Evolutionary conservation across 306 rosid species (phyloP), one percentile per base, ranked within the genome.

Genomic region (Lathyrus aphaca): DNA sequence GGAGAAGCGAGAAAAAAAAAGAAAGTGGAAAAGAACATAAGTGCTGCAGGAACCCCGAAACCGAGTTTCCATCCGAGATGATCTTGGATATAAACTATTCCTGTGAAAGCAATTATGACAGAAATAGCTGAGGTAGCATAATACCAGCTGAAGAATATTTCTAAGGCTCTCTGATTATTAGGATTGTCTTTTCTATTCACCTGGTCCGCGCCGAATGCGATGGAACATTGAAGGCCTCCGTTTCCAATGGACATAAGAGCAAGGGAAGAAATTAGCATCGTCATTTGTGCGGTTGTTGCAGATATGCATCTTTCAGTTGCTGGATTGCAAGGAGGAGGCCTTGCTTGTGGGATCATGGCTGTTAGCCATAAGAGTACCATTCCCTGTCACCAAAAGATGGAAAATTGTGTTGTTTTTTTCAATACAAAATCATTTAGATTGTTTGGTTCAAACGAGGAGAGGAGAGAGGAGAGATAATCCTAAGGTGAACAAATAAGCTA

Each of bases 171-270:
- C 23, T 62, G 68, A 50, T 40, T 62, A 39, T 18, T 6, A 13
- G 49, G 37, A 10, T 18, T 19, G 37, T 62, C 35, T 62, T 62
- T 40, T 62, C 32, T 39, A 39, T 62, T 39, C 32, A 62, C 68
- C 32, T 62, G 68, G 35, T 62, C 68, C 5, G 68, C 68, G 5
- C 68, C 68, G 15, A 62, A 62, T 13, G 68, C 68, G 1, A 62
- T 62, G 50, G 68, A 62, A 50, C 68, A 62, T 62, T 62, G 68
- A 5, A 62, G 32, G 35, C 68, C 68, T 3, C 68, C 68, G 9
- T 62, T 62, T 62, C 68, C 68, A 40, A 62, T 62, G 3, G 68
- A 62, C 68, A 62, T 62, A 42, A 62, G 68, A 39, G 68, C 68
- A 62, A 62, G 68, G 17, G 68, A 62, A 18, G 68, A 62, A 19